These are phyloP conservation scores for Cutaneotrichosporon dermatis DNA, from an alignment of 1,284 basidiomycete genomes.

Conservation along the genomic window DNA sequence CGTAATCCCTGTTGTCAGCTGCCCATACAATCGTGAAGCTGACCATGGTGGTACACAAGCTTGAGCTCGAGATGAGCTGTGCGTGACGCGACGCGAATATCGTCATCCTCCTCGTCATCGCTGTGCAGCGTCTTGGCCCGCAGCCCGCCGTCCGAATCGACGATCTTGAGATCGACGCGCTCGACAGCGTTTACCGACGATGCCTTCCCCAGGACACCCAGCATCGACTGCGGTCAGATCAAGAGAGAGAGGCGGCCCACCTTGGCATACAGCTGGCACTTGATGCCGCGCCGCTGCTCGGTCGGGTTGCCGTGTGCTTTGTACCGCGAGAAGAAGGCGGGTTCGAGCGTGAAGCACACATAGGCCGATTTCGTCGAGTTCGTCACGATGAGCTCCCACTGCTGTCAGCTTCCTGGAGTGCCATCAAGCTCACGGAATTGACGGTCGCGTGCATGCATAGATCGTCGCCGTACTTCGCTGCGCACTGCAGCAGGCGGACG, in stretches of 20 bases:
- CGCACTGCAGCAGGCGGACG: constrained; percentile 44
- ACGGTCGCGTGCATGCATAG: constrained; percentile 42
- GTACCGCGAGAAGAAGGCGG: constrained; percentile 41
- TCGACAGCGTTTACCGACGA: constrained; percentile 37
- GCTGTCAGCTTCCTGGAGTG: background rate
- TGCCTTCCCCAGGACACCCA: constrained; percentile 41
- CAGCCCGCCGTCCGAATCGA: constrained; percentile 33
- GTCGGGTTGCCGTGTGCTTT: constrained; percentile 21
- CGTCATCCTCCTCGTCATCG: constrained; percentile 17
- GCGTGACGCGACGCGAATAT: constrained; percentile 8
- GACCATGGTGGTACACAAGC: constrained; percentile 46
- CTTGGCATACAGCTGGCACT: constrained; percentile 45
- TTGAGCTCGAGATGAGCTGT: constrained; percentile 27
- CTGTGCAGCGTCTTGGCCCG: constrained; percentile 7
- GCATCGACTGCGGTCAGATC: constrained; percentile 35
- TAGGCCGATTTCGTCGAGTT: constrained; percentile 47
- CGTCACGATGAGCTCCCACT: constrained; percentile 46
- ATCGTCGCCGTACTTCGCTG: constrained; percentile 47
- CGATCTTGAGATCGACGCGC: constrained; percentile 41
- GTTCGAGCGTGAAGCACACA: constrained; percentile 40
- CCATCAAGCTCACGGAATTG: constrained; percentile 26
- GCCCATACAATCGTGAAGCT: background rate
- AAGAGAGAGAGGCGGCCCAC: constrained; percentile 22
- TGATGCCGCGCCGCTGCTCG: constrained; percentile 34
- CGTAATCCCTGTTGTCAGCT: constrained; percentile 33